Evolutionary conservation across 2,329 filamentous ascomycete species (phyloP), one percentile per base, ranked within the genome.

Genomic region (Penicillium sp.): DNA sequence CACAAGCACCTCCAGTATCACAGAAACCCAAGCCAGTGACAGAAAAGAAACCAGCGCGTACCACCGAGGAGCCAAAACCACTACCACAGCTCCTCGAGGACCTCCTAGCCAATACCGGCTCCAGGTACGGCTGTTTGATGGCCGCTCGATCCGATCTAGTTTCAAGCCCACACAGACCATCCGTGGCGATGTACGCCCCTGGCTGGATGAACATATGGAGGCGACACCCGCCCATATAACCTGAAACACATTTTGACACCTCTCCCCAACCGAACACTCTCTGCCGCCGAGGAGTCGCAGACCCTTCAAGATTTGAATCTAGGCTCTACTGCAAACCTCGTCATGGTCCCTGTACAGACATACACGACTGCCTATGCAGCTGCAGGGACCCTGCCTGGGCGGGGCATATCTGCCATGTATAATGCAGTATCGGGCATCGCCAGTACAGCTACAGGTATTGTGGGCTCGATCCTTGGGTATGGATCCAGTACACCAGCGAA

Each of bases 161-260:
- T 95, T 96, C 65, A 73, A 80, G 9, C 80, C 82, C 18, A 71
- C 72, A 2, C 74, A 79, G 6, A 86, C 78, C 0, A 75, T 96
- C 3, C 68, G 73, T 6, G 72, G 67, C 6, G 79, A 87, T 35
- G 83, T 97, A 1, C 79, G 91, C 6, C 69, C 74, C 6, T 96
- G 89, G 87, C 78, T 97, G 6, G 86, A 91, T 44, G 72, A 77
- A 46, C 74, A 79, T 28, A 74, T 80, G 51, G 72, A 67, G 9
- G 78, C 35, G 78, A 77, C 16, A 73, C 76, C 24, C 65, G 75
- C 10, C 87, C 89, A 0, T 97, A 89, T 67, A 85, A 78, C 10
- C 90, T 97, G 70, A 89, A 89, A 62, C 81, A 94, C 39, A 83
- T 96, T 28, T 76, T 94, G 2, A 84, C 86, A 0, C 90, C 90